These are phyloP conservation scores for Quercus phellos DNA, from an alignment of 331 rosid genomes.

Conservation along the genomic window DNA sequence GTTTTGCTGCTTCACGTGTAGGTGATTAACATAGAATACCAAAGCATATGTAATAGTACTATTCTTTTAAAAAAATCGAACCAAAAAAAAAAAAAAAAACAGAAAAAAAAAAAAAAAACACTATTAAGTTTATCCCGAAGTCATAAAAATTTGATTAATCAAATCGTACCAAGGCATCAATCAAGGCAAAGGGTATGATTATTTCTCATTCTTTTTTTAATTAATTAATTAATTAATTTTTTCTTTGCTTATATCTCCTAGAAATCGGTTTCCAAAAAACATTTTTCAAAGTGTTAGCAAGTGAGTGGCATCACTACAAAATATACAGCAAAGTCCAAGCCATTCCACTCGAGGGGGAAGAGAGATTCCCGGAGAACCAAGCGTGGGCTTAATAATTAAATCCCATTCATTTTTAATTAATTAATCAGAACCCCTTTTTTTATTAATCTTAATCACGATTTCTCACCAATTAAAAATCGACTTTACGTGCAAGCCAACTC, in stretches of 20 bases:
- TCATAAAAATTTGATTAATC: no score
- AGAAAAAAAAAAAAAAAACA: not conserved
- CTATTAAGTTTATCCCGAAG: no score
- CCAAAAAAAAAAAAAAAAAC: not conserved
- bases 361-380: slow-evolving; percentile 76
- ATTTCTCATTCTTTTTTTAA: not conserved
- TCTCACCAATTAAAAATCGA: slow-evolving; percentile 24
- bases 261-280: not conserved
- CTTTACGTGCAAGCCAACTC: slow-evolving; percentile 58
- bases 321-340: slow-evolving; percentile 13
- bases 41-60: not conserved
- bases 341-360: slow-evolving; percentile 32
- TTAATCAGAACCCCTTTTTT: slow-evolving; percentile 15
- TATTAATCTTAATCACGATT: slow-evolving; percentile 37
- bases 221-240: no score
- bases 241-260: no score
- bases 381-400: slow-evolving; percentile 73
- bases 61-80: not conserved
- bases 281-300: not conserved
- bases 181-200: slow-evolving; percentile 9
- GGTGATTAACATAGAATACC: slow-evolving; percentile 18
- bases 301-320: no score
- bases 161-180: slow-evolving; percentile 6
- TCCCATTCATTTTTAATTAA: slow-evolving; percentile 14
- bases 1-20: slow-evolving; percentile 44